A percentile compares a stretch with the other conserved stretches of the same genome.
phyloP scores from a whole-genome alignment of 345 rosid genomes.

The Atalantia buxifolia region DNA sequence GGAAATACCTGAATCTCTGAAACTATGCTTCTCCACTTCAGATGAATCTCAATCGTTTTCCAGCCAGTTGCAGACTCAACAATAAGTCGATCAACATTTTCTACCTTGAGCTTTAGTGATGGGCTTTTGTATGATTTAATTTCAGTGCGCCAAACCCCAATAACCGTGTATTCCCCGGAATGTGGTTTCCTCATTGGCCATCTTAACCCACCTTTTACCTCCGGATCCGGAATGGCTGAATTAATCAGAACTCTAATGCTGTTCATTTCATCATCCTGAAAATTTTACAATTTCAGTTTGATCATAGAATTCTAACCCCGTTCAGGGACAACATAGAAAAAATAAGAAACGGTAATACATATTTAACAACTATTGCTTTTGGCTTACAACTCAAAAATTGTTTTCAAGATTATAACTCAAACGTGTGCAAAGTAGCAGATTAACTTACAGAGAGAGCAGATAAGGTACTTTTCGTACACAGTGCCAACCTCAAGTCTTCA shows the following conservation, averaged over 20 bases:
- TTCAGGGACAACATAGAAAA: not conserved
- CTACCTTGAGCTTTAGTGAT: conserved; percentile 43
- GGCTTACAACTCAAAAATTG: no score
- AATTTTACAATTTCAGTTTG: not conserved
- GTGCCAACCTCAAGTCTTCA: conserved; percentile 41
- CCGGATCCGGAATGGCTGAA: conserved; percentile 53
- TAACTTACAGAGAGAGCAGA: conserved; percentile 25
- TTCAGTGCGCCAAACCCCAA: conserved; percentile 47
- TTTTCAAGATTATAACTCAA: not conserved
- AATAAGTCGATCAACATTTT: conserved; percentile 57
- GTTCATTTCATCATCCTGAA: conserved; percentile 58
- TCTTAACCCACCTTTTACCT: conserved; percentile 65
- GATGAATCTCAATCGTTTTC: conserved; percentile 30
- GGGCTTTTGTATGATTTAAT: conserved; percentile 34
- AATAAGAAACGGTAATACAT: not conserved
- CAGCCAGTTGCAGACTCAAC: conserved; percentile 42
- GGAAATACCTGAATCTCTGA: conserved; percentile 23
- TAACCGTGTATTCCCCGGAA: conserved; percentile 31
- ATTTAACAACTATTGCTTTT: no score
- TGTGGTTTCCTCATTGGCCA: conserved; percentile 50
- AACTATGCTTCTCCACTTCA: conserved; percentile 49
- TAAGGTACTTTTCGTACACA: conserved; percentile 32
- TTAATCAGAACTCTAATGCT: conserved; percentile 40
- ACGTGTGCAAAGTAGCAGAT: not conserved
- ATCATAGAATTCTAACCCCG: not conserved